Evolutionary conservation across 371 early-diverging fungal genomes (phyloP), one percentile per base, ranked within the genome.

Genomic region (Capniomyces stellatus): DNA sequence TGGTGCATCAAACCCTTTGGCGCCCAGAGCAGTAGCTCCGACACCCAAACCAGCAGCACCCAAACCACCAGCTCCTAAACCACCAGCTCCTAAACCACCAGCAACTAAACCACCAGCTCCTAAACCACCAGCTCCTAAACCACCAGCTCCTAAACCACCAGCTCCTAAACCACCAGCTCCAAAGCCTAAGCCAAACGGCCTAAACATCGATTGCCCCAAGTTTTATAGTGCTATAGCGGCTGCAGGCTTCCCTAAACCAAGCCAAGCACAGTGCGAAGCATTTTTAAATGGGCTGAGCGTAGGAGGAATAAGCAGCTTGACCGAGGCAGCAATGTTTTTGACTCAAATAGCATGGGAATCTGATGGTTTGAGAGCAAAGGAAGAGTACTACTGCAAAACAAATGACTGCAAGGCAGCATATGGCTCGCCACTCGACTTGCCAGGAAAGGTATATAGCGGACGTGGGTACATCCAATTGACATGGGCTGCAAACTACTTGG

Each of bases 241-340:
- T 23, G 66, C 58, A n/a, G 58, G 50, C 19, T 68, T 66, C 54
- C 58, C 65, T 0, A 43, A 52, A 0, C 66, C 66, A 3, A 48
- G 54, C 24, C 21, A 23, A 10, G 52, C 52, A 1, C 60, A 66
- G 30, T 67, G 67, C 61, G 28, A 52, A 22, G 39, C 59, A 12
- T 67, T 68, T 60, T 44, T 63, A n/a, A 49, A 53, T 24, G 56
- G 58, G 22, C 53, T 64, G 54, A n/a, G 57, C 2, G 43, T 52
- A 6, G 64, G 62, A 35, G 47, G 25, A 21, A 59, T 68, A 27
- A 19, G 61, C 2, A 57, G 58, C 0, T 56, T 55, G 19, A 57
- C 54, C 19, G 69, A 69, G 25, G 69, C 67, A 0, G 70, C 70
- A 48, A 69, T 69, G 70, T 67, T 67, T 46, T 54, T 69, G 22